Conservation (phyloP, 2,329 filamentous ascomycete species). For the Fusarium irregulare region DNA sequence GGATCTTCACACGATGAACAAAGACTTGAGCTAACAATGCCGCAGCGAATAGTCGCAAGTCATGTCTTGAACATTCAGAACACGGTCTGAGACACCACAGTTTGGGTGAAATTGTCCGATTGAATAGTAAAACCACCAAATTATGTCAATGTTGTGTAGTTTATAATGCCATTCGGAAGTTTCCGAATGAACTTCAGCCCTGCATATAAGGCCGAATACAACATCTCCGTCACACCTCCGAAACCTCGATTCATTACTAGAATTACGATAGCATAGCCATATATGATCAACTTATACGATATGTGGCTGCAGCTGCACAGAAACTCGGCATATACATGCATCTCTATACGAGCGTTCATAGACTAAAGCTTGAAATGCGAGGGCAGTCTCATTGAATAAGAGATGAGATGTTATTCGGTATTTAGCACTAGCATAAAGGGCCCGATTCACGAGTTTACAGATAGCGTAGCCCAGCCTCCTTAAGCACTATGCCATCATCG, state of each 20-base stretch:
- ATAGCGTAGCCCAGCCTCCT: neutral
- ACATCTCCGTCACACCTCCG: neutral
- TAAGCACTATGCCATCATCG: neutral
- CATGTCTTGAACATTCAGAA: neutral
- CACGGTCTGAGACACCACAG: neutral
- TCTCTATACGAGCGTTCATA: neutral
- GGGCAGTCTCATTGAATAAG: too few species aligned
- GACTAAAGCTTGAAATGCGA: neutral
- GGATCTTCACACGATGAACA: neutral
- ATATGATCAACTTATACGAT: neutral
- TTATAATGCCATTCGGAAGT: neutral
- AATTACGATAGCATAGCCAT: neutral
- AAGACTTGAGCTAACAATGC: accelerated
- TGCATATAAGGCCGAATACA: neutral
- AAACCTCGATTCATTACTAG: neutral
- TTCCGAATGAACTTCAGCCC: neutral
- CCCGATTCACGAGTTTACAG: too few species aligned
- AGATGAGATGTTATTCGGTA: neutral
- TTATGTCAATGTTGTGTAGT: neutral
- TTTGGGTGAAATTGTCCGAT: neutral
- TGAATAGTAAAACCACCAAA: neutral
- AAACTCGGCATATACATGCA: neutral
- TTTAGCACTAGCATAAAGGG: neutral
- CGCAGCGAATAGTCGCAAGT: too few species aligned
- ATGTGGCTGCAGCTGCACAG: neutral